A percentile compares a stretch with the other conserved stretches of the same genome.
Evolutionary conservation across 2,329 filamentous ascomycete genomes (phyloP).

Genomic region (Claviceps pusilla): DNA sequence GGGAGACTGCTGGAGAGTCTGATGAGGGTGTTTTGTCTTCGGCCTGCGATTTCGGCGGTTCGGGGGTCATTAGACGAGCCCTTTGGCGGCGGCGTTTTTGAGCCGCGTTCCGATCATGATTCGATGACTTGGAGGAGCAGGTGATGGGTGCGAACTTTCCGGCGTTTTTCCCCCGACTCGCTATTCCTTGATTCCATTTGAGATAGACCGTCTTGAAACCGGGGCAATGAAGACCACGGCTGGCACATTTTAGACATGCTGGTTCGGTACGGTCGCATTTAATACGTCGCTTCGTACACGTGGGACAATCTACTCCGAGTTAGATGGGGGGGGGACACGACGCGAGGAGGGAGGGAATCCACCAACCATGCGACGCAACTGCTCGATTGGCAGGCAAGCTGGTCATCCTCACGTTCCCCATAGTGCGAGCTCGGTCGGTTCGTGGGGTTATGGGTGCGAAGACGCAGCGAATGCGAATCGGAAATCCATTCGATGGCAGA

Average conservation of each 20-base stretch:
- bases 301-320: conserved; percentile 7
- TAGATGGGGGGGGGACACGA: not conserved
- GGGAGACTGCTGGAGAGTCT: not conserved
- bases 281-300: conserved; percentile 9
- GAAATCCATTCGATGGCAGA: not conserved
- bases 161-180: conserved; percentile 9
- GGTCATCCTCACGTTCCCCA: conserved; percentile 9
- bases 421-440: not conserved
- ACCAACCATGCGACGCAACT: conserved; percentile 8
- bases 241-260: conserved; percentile 9
- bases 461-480: not conserved
- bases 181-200: conserved; percentile 11
- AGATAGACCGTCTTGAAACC: conserved; percentile 9
- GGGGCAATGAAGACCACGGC: conserved; percentile 7
- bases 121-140: not conserved
- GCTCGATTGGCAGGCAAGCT: conserved; percentile 7
- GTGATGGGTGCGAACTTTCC: conserved; percentile 6
- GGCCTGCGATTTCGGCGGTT: not conserved
- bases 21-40: not conserved
- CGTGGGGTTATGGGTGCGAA: not conserved
- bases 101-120: not conserved
- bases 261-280: conserved; percentile 11
- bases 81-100: not conserved
- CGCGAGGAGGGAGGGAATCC: not conserved
- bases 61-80: not conserved